A percentile compares a stretch with the other conserved stretches of the same genome.
Conservation (phyloP, 2,329 filamentous ascomycete species). For the Thielaviopsis musarum region DNA sequence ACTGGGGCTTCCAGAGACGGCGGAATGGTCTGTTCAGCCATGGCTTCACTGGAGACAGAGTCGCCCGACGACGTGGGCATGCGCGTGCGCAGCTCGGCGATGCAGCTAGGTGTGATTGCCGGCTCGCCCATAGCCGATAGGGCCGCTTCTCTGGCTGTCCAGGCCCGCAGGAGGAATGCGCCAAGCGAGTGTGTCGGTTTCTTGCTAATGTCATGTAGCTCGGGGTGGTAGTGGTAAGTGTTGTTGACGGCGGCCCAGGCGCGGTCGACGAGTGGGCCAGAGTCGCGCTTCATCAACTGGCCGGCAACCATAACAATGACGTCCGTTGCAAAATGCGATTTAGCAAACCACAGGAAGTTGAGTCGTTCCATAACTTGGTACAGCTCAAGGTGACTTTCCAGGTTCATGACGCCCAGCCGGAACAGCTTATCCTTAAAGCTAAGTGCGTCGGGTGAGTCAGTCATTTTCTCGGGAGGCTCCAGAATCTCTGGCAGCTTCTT, state of each 20-base stretch:
- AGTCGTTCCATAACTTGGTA: constrained; percentile 26
- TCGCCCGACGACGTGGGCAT: constrained; percentile 22
- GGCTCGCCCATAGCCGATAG: constrained; percentile 22
- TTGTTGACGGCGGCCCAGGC: constrained; percentile 33
- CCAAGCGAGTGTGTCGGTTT: constrained; percentile 20
- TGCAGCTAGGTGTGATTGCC: constrained; percentile 28
- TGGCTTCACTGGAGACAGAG: constrained; percentile 15
- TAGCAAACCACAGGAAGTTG: constrained; percentile 39
- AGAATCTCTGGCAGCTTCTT: constrained; percentile 33
- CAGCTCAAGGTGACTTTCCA: constrained; percentile 29
- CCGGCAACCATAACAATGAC: constrained; percentile 38
- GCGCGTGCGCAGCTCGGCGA: constrained; percentile 27
- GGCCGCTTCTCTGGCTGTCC: constrained; percentile 31
- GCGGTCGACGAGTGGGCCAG: constrained; percentile 33
- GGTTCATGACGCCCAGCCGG: constrained; percentile 32
- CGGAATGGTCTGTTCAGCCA: constrained; percentile 7
- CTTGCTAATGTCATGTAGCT: constrained; percentile 31
- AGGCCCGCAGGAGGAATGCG: constrained; percentile 16
- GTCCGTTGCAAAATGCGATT: constrained; percentile 37
- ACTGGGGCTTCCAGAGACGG: constrained; percentile 8
- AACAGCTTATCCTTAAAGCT: constrained; percentile 37
- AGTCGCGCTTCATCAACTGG: constrained; percentile 32
- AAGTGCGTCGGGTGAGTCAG: constrained; percentile 33
- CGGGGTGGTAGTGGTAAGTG: constrained; percentile 31
- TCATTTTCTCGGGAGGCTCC: constrained; percentile 28